phyloP scores from a whole-genome alignment of 306 rosid species.

The Alnus rubra region DNA sequence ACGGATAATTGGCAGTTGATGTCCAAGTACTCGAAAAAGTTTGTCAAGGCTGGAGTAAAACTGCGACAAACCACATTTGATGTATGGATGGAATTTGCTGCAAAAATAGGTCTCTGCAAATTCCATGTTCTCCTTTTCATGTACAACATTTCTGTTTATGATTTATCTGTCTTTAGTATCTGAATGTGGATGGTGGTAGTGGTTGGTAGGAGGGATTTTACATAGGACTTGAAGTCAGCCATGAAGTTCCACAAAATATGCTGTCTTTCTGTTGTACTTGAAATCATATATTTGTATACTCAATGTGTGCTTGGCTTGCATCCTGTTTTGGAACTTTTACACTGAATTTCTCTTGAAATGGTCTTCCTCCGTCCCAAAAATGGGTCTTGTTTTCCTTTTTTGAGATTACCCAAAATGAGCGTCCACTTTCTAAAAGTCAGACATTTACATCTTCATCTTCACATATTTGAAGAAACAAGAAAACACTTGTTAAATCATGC shows the following conservation, averaged over 20 bases:
- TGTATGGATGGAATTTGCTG: constrained; percentile 75
- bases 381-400: neutral
- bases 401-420: neutral
- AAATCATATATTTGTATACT: neutral
- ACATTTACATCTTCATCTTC: neutral
- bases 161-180: neutral
- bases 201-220: constrained; percentile 8
- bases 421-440: neutral
- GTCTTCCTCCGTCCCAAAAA: neutral
- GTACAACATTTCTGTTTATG: constrained; percentile 3
- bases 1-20: constrained; percentile 69
- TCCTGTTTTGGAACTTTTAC: neutral
- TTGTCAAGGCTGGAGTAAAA: constrained; percentile 73
- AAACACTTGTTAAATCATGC: neutral
- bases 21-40: constrained; percentile 66
- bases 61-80: constrained; percentile 70
- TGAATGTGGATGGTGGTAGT: constrained; percentile 14
- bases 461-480: neutral
- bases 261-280: constrained; percentile 5
- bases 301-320: neutral
- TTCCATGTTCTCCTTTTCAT: constrained; percentile 16
- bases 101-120: constrained; percentile 58
- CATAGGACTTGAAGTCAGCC: constrained; percentile 16
- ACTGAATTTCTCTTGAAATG: neutral
- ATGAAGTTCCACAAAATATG: constrained; percentile 18